phyloP scores from a whole-genome alignment of 2,329 filamentous ascomycete genomes.

The Aspergillus pseudotamarii region DNA sequence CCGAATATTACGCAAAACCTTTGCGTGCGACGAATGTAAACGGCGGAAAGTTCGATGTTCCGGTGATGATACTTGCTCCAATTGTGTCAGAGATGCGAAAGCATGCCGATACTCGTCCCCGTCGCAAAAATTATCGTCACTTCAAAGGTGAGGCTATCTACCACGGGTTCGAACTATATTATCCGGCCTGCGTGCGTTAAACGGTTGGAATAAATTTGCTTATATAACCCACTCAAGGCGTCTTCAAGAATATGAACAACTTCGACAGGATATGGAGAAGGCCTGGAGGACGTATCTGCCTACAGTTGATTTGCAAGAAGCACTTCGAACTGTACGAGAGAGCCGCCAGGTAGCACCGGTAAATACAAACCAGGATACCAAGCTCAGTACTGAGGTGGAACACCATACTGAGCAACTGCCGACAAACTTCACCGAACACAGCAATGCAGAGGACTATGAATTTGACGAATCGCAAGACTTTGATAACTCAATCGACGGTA shows the following conservation, averaged over 20 bases:
- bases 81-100: slow-evolving; percentile 20
- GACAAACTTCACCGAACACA: slow-evolving; percentile 18
- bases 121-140: slow-evolving; percentile 17
- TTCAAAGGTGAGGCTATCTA: slow-evolving; percentile 16
- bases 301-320: slow-evolving; percentile 21
- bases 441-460: slow-evolving; percentile 25
- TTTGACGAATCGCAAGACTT: slow-evolving; percentile 26
- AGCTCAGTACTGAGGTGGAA: slow-evolving; percentile 15
- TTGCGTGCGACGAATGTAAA: slow-evolving; percentile 24
- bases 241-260: slow-evolving; percentile 18
- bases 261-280: slow-evolving; percentile 17
- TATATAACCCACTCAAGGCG: slow-evolving; percentile 7
- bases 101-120: slow-evolving; percentile 22
- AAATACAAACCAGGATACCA: slow-evolving; percentile 6
- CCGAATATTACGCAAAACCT: slow-evolving; percentile 22
- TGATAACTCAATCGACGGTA: slow-evolving; percentile 23
- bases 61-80: slow-evolving; percentile 21
- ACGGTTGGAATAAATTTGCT: neutral
- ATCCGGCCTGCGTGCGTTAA: neutral
- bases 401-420: slow-evolving; percentile 23
- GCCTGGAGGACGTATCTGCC: slow-evolving; percentile 21
- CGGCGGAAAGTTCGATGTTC: slow-evolving; percentile 25
- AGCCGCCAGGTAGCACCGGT: neutral
- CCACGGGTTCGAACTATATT: neutral
- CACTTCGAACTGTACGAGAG: slow-evolving; percentile 14